Percentiles rank a stretch among this genome's conserved stretches.
Conservation (phyloP, 192 early-diverging fungal species). For the Coemansia sp. region DNA sequence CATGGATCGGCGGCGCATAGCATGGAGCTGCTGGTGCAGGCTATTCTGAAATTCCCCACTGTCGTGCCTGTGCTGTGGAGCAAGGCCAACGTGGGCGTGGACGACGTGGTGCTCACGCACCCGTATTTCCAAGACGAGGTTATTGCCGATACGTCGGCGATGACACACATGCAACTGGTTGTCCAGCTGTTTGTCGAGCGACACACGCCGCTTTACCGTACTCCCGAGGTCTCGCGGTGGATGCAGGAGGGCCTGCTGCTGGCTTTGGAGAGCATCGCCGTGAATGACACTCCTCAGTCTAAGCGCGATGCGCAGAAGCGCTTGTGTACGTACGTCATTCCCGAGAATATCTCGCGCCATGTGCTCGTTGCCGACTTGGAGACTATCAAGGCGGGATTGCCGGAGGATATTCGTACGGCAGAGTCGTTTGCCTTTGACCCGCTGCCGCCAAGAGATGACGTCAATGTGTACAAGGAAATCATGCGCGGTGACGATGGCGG, state of each 20-base stretch:
- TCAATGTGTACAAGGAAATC: conserved; percentile 37
- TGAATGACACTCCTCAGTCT: not conserved
- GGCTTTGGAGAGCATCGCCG: conserved; percentile 37
- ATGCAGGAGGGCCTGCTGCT: conserved; percentile 49
- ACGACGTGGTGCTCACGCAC: conserved; percentile 54
- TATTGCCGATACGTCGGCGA: conserved; percentile 35
- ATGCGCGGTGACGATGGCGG: not conserved
- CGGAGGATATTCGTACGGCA: conserved; percentile 22
- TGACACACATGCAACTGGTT: conserved; percentile 62
- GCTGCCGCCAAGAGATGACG: conserved; percentile 38
- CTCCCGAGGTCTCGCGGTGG: conserved; percentile 66
- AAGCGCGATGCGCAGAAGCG: conserved; percentile 12
- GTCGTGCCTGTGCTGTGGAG: conserved; percentile 63
- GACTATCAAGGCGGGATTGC: conserved; percentile 40
- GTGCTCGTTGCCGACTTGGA: conserved; percentile 50
- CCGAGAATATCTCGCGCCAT: conserved; percentile 47
- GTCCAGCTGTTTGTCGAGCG: conserved; percentile 75
- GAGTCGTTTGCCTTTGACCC: conserved; percentile 51
- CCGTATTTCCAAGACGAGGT: conserved; percentile 56
- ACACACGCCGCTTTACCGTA: conserved; percentile 77
- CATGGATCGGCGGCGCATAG: not conserved
- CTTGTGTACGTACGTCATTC: conserved; percentile 42
- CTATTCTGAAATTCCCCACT: conserved; percentile 74
- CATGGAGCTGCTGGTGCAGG: conserved; percentile 60
- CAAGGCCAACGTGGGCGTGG: conserved; percentile 63